These are phyloP conservation scores for Senna tora DNA, from an alignment of 306 rosid species.

Conservation along the genomic window DNA sequence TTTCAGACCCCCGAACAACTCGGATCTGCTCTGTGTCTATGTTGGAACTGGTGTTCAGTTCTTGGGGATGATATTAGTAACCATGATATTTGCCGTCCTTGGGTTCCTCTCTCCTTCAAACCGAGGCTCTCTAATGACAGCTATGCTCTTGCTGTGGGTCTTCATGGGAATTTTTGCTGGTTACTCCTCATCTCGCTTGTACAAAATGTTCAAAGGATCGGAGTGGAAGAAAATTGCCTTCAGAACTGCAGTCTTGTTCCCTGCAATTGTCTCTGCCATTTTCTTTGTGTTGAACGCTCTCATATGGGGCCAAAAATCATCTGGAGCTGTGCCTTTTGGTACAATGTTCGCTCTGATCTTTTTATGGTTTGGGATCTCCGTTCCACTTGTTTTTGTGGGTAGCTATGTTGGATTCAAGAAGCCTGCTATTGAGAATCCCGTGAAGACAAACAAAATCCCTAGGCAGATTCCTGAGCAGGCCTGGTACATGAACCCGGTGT, in stretches of 20 bases:
- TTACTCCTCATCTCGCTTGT: constrained; percentile 79
- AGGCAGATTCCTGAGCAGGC: constrained; percentile 99
- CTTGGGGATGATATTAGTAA: constrained; percentile 87
- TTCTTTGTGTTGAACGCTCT: constrained; percentile 78
- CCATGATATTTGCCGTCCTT: constrained; percentile 94
- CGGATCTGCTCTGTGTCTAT: constrained; percentile 86
- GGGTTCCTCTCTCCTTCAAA: constrained; percentile 98
- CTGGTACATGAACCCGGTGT: constrained; percentile 95
- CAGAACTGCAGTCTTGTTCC: constrained; percentile 82
- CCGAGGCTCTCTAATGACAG: constrained; percentile 98
- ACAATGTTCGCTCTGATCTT: constrained; percentile 96
- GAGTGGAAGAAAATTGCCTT: constrained; percentile 91
- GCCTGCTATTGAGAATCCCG: constrained; percentile 95
- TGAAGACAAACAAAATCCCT: constrained; percentile 97
- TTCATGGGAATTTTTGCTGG: constrained; percentile 99
- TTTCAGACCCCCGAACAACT: constrained; percentile 82
- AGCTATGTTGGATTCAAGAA: constrained; percentile 92
- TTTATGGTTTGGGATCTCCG: constrained; percentile 97
- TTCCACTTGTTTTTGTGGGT: constrained; percentile 95
- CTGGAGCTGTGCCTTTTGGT: constrained; percentile 98
- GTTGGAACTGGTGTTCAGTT: constrained; percentile 98
- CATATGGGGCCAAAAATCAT: constrained; percentile 97
- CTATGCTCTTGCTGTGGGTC: constrained; percentile 94
- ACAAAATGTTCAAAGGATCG: constrained; percentile 91
- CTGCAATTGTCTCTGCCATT: constrained; percentile 70